These are phyloP conservation scores for Avena eriantha DNA, from an alignment of 176 grass and related monocot genomes.

Conservation along the genomic window DNA sequence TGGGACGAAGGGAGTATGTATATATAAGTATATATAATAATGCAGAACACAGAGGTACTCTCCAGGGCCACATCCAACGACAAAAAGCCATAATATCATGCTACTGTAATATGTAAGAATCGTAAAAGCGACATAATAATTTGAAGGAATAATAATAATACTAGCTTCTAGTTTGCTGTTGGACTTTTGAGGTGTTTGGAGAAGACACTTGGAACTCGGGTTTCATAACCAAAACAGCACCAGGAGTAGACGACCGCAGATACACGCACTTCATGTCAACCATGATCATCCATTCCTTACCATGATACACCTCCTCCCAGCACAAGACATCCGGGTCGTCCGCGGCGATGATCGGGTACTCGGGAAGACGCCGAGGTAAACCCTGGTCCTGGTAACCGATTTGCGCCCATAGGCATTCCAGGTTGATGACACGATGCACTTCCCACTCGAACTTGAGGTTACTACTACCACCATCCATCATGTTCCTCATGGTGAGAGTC, in stretches of 20 bases:
- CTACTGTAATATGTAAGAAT: too few relatives aligned
- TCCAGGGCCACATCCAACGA: too few relatives aligned
- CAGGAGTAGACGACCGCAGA: background rate
- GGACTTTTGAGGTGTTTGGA: background rate
- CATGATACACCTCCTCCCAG: background rate
- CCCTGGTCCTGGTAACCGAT: background rate
- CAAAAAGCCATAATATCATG: too few relatives aligned
- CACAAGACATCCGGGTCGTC: background rate
- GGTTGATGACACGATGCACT: background rate
- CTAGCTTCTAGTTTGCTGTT: background rate
- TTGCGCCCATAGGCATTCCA: background rate
- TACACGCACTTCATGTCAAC: conserved; percentile 1
- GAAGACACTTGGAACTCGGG: background rate
- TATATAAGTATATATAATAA: too few relatives aligned
- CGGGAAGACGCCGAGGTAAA: background rate
- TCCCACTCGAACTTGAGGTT: background rate
- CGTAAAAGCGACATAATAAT: too few relatives aligned
- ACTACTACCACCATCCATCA: background rate
- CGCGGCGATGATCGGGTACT: background rate
- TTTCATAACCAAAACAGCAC: background rate
- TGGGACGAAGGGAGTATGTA: too few relatives aligned
- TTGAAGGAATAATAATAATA: too few relatives aligned
- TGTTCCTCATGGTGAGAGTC: background rate
- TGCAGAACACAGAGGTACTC: too few relatives aligned
- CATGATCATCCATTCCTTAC: background rate